These are phyloP conservation scores for Berberis vulgaris DNA, from an alignment of 164 flowering plant genomes.

Conservation along the genomic window DNA sequence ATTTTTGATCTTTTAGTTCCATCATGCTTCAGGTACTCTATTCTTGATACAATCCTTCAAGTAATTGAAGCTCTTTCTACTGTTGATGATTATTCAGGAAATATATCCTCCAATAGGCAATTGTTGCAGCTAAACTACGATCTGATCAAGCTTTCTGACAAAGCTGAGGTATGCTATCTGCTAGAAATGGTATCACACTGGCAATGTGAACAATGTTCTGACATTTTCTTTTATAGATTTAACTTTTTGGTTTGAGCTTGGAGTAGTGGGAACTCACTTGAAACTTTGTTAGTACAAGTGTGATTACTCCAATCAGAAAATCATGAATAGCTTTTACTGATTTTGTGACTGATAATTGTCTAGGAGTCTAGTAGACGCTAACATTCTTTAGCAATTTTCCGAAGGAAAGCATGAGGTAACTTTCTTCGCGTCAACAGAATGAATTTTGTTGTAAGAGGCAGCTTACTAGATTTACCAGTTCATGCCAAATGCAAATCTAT, in stretches of 20 bases:
- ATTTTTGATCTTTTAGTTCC: neutral
- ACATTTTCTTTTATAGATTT: neutral
- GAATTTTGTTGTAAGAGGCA: no score
- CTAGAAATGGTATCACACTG: neutral
- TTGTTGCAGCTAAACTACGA: conserved; percentile 38
- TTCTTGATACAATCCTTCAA: conserved; percentile 69
- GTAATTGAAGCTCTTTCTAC: conserved; percentile 72
- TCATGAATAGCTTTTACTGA: no score
- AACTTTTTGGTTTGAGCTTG: neutral
- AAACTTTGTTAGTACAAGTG: no score
- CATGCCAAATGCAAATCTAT: no score
- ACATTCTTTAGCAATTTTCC: no score
- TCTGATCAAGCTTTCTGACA: conserved; percentile 67
- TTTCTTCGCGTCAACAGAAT: no score
- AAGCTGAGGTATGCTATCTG: conserved; percentile 55
- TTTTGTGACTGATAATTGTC: no score
- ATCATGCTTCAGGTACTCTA: conserved; percentile 46
- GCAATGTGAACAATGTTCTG: neutral
- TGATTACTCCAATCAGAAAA: no score
- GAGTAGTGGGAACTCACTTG: neutral
- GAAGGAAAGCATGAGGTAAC: no score
- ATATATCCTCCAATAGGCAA: conserved; percentile 53
- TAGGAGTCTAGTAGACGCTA: no score
- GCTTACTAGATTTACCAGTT: no score
- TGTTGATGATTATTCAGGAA: conserved; percentile 44